phyloP scores from a whole-genome alignment of 371 early-diverging fungal genomes.

The Mortierella sp. region DNA sequence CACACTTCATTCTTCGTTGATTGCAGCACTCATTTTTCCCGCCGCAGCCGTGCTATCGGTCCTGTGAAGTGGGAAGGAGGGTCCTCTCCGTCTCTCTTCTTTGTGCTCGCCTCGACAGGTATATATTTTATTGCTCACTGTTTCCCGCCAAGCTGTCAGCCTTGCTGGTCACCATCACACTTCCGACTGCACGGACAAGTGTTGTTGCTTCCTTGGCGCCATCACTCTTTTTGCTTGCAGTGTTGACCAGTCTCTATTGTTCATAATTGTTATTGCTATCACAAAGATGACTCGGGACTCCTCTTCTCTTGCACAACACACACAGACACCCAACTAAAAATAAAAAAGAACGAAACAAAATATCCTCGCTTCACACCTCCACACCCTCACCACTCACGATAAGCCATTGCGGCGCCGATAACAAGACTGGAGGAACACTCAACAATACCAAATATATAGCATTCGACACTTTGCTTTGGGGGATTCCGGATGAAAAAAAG shows the following conservation, averaged over 20 bases:
- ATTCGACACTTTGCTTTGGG: background rate
- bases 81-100: background rate
- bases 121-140: background rate
- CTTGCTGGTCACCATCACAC: no score
- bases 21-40: background rate
- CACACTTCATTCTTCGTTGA: background rate
- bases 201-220: background rate
- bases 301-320: background rate
- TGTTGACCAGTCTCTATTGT: background rate
- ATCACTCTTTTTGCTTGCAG: background rate
- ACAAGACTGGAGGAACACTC: background rate
- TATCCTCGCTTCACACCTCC: background rate
- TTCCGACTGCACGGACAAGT: no score
- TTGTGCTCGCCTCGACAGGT: background rate
- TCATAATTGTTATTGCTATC: background rate
- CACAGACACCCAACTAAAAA: background rate
- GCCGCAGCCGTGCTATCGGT: background rate
- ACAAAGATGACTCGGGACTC: conserved; percentile 12
- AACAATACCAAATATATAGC: background rate
- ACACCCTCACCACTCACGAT: background rate
- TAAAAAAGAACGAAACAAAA: background rate
- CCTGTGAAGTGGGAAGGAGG: background rate
- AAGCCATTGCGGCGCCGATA: background rate
- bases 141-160: no score
- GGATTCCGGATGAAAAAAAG: background rate